Evolutionary conservation across 257 asterid species (phyloP).

Genomic region (Penstemon barbatus): DNA sequence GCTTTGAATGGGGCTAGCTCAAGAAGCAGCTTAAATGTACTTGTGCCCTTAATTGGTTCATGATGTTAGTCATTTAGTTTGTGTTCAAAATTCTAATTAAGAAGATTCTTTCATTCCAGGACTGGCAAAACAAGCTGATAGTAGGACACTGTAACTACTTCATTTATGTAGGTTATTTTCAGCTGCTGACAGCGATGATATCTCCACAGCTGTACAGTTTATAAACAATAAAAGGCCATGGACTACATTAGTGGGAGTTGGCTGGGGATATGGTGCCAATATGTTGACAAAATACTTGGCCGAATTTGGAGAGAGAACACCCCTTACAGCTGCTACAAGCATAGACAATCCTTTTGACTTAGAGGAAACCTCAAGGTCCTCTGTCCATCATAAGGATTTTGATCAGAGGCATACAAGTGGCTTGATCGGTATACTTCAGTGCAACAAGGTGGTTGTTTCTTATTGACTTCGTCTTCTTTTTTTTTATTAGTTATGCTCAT

Average conservation of each 20-base stretch:
- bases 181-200: slow-evolving; percentile 99
- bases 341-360: slow-evolving; percentile 95
- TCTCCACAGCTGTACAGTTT: slow-evolving; percentile 73
- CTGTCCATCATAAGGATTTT: slow-evolving; percentile 46
- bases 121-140: slow-evolving; percentile 56
- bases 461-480: slow-evolving; percentile 4
- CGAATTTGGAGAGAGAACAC: slow-evolving; percentile 85
- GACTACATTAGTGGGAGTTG: slow-evolving; percentile 89
- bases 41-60: too few relatives aligned
- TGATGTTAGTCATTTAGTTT: slow-evolving; percentile 20
- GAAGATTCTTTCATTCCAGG: slow-evolving; percentile 34
- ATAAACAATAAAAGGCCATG: slow-evolving; percentile 81
- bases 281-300: slow-evolving; percentile 96
- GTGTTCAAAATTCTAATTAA: slow-evolving; percentile 33
- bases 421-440: slow-evolving; percentile 64
- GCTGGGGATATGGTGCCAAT: slow-evolving; percentile 98
- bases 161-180: slow-evolving; percentile 94
- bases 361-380: slow-evolving; percentile 69
- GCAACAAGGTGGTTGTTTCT: slow-evolving; percentile 68
- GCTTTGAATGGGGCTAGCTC: too few relatives aligned
- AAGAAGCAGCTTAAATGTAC: too few relatives aligned
- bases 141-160: slow-evolving; percentile 50
- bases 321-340: slow-evolving; percentile 92
- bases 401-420: slow-evolving; percentile 68
- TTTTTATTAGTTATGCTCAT: slow-evolving; percentile 12